Conservation (phyloP, 495 filamentous ascomycete genomes). For the Penicillium maclennaniae region DNA sequence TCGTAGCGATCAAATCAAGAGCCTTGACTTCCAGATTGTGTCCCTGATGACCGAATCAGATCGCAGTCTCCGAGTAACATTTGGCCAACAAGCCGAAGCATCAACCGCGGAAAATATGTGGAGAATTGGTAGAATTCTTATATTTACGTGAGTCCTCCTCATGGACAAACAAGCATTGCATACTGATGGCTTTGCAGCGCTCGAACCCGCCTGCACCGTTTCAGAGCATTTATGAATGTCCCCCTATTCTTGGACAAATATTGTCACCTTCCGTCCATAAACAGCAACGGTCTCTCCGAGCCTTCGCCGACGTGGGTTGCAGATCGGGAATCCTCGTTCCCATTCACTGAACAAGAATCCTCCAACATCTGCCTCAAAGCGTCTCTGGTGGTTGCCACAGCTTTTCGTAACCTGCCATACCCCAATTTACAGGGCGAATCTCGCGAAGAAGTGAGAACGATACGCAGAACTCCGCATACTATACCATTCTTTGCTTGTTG, state of each 20-base stretch:
- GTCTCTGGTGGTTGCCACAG: conserved; percentile 37
- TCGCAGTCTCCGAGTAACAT: conserved; percentile 10
- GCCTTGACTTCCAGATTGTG: conserved; percentile 8
- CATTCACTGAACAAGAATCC: conserved; percentile 44
- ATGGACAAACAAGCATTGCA: not conserved
- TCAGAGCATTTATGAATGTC: conserved; percentile 47
- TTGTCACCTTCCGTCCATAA: conserved; percentile 44
- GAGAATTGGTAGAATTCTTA: conserved; percentile 17
- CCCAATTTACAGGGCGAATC: conserved; percentile 23
- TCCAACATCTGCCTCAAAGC: conserved; percentile 45
- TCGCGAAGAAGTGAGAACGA: not conserved
- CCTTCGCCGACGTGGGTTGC: conserved; percentile 13
- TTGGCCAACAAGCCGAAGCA: conserved; percentile 9
- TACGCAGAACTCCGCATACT: conserved; percentile 32
- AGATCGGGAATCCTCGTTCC: conserved; percentile 25
- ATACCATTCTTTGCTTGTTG: conserved; percentile 51
- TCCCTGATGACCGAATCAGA: conserved; percentile 15
- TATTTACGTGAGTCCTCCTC: conserved; percentile 14
- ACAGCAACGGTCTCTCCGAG: conserved; percentile 14
- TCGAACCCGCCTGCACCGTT: conserved; percentile 48
- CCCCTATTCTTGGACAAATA: conserved; percentile 48
- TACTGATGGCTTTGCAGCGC: conserved; percentile 28
- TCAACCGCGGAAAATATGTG: conserved; percentile 19
- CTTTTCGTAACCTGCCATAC: conserved; percentile 40
- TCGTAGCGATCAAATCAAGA: conserved; percentile 12